Evolutionary conservation across 495 filamentous ascomycete species (phyloP).

Genomic region (Penicillium simplicissimum): DNA sequence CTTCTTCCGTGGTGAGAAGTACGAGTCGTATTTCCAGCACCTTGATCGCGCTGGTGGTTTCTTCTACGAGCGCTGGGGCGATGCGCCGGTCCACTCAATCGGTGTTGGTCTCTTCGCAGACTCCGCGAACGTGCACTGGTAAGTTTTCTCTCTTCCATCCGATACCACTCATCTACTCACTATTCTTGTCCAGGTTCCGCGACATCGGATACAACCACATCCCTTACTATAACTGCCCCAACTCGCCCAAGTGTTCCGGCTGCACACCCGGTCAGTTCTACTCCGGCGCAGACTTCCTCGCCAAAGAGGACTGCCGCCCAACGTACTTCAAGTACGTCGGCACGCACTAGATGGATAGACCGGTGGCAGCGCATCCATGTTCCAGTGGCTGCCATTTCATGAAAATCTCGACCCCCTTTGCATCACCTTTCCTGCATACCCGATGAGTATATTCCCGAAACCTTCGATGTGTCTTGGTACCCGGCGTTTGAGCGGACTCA

Average conservation of each 20-base stretch:
- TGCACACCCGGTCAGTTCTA: constrained; percentile 84
- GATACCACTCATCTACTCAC: not conserved
- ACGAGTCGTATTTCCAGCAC: constrained; percentile 96
- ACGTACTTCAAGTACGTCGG: constrained; percentile 96
- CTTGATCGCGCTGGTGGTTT: constrained; percentile 93
- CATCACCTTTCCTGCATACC: constrained; percentile 31
- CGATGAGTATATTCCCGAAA: constrained; percentile 30
- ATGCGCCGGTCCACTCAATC: constrained; percentile 96
- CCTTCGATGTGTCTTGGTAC: constrained; percentile 26
- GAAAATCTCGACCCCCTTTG: constrained; percentile 21
- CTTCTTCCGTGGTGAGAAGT: constrained; percentile 90
- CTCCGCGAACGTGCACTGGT: constrained; percentile 91
- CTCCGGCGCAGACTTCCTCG: constrained; percentile 79
- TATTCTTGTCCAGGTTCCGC: constrained; percentile 73
- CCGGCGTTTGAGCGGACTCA: constrained; percentile 37
- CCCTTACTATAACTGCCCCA: constrained; percentile 98
- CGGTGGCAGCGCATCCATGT: constrained; percentile 9
- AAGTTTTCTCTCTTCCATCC: constrained; percentile 33
- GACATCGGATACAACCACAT: constrained; percentile 99
- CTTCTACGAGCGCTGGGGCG: constrained; percentile 99
- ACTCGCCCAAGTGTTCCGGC: constrained; percentile 89
- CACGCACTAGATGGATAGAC: constrained; percentile 57
- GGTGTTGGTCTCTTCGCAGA: constrained; percentile 95
- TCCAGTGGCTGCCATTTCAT: constrained; percentile 19
- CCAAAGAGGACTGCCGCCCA: constrained; percentile 91